Evolutionary conservation across 176 grass and related monocot species (phyloP), one percentile per base, ranked within the genome.

Genomic region (Triticum timopheevii): DNA sequence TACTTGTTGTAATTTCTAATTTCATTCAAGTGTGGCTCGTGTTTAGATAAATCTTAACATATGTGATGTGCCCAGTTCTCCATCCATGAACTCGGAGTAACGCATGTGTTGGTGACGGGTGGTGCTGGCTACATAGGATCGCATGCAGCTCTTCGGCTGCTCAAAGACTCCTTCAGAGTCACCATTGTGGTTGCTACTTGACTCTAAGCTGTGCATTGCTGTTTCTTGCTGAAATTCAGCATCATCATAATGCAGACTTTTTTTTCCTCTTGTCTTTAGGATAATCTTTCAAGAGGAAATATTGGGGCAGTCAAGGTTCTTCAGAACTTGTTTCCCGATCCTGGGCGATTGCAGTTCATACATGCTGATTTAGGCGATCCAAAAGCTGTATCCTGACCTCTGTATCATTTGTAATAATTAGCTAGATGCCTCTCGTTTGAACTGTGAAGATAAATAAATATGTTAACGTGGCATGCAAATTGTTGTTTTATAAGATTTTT

Each of bases 261-360:
- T 63, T 35, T 25, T 52, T 3, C 10, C 8, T 71, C 8, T 2
- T 0, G 0, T 30, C 17, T 74, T 10, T 36, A 97, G 95, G 95
- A 98, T 82, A 98, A 95, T 90, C 91, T 98, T 42, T 98, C 95
- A 4, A 95, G 95, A 72, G 93, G 95, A 72, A 98, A 98, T 78
- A 93, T 98, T 0, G 95, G 95, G 1, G 95, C 91, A 0, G 86
- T 98, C 76, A 95, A 90, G 65, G 87, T 92, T 85, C 95, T 98
- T 40, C 95, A 92, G 45, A 91, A 69, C 30, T 70, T 89, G 71
- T 98, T 93, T 25, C 93, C 93, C 7, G 87, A 87, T 27, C 89
- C 91, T 47, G 93, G 95, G 5, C 83, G 73, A 16, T 63, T 98
- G 90, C 95, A 95, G 22, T 98, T 97, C 89, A 92, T 95, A 91